phyloP scores from a whole-genome alignment of 192 early-diverging fungal genomes.

The Entomortierella chlamydospora region DNA sequence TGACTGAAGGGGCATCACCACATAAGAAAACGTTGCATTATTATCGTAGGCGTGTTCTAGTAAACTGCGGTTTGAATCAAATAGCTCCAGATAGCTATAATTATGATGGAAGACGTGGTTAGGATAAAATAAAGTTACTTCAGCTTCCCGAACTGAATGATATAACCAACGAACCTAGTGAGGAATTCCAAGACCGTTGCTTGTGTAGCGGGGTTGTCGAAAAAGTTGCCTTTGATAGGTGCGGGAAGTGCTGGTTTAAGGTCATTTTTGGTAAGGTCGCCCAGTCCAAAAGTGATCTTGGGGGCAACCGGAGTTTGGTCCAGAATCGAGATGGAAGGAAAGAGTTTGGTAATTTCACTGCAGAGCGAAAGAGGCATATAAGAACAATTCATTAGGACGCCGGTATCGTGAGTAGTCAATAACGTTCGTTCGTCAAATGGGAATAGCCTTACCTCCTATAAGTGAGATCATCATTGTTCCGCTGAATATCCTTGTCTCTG shows the following conservation, averaged over 20 bases:
- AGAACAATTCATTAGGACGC: too few species aligned
- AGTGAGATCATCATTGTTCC: conserved; percentile 44
- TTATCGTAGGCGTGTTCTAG: conserved; percentile 56
- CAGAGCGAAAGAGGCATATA: background rate
- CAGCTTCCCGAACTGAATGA: background rate
- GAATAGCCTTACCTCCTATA: conserved; percentile 50
- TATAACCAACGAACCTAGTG: conserved; percentile 22
- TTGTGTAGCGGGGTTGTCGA: conserved; percentile 52
- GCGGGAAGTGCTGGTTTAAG: conserved; percentile 18
- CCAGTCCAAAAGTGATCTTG: conserved; percentile 48
- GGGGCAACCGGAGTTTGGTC: conserved; percentile 47
- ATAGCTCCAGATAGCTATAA: conserved; percentile 52
- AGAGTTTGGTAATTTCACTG: conserved; percentile 48
- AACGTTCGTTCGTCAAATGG: too few species aligned
- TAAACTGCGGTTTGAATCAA: conserved; percentile 52
- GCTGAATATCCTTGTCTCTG: conserved; percentile 15
- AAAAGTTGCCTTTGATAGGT: conserved; percentile 49
- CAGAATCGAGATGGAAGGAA: conserved; percentile 52
- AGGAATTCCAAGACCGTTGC: conserved; percentile 55
- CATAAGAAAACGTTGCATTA: conserved; percentile 55
- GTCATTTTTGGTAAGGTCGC: conserved; percentile 10
- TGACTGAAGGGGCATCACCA: conserved; percentile 7
- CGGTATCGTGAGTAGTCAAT: too few species aligned
- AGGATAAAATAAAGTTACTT: background rate
- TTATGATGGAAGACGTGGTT: background rate